Conservation (phyloP, 331 rosid genomes). For the Quercus lobata region DNA sequence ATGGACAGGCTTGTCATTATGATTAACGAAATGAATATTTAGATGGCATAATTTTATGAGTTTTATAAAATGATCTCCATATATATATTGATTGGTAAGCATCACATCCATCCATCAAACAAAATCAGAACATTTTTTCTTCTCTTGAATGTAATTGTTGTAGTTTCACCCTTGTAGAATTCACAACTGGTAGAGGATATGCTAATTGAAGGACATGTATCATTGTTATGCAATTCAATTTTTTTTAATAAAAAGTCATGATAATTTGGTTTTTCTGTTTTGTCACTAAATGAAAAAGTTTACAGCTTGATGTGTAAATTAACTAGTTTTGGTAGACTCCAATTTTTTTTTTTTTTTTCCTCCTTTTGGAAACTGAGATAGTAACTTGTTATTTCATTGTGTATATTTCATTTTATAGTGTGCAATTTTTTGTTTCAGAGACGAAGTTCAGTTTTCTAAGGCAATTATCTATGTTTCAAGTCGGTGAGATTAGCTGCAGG, state of each 20-base stretch:
- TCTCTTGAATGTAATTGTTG: slow-evolving; percentile 61
- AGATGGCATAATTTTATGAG: too few relatives aligned
- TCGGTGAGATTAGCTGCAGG: slow-evolving; percentile 81
- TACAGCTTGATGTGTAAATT: too few relatives aligned
- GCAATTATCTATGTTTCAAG: slow-evolving; percentile 31
- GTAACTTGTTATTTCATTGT: too few relatives aligned
- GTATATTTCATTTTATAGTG: too few relatives aligned
- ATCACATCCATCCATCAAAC: slow-evolving; percentile 13
- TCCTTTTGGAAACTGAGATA: too few relatives aligned
- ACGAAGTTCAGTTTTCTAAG: not conserved
- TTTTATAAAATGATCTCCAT: too few relatives aligned
- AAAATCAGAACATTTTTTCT: slow-evolving; percentile 39
- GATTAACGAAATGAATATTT: too few relatives aligned
- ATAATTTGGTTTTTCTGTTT: slow-evolving; percentile 38
- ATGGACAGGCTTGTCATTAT: too few relatives aligned
- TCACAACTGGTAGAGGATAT: slow-evolving; percentile 56
- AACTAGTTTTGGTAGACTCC: too few relatives aligned
- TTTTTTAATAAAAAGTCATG: slow-evolving; percentile 45
- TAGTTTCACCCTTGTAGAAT: slow-evolving; percentile 64
- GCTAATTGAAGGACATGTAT: slow-evolving; percentile 71
- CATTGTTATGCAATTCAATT: slow-evolving; percentile 48
- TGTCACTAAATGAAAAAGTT: slow-evolving; percentile 16
- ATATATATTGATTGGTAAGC: too few relatives aligned
- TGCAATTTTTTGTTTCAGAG: too few relatives aligned
- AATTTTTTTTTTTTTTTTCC: too few relatives aligned